A percentile compares a stretch with the other conserved stretches of the same genome.
Evolutionary conservation across 768 basidiomycete genomes (phyloP).

Genomic region (Lactarius sp.): DNA sequence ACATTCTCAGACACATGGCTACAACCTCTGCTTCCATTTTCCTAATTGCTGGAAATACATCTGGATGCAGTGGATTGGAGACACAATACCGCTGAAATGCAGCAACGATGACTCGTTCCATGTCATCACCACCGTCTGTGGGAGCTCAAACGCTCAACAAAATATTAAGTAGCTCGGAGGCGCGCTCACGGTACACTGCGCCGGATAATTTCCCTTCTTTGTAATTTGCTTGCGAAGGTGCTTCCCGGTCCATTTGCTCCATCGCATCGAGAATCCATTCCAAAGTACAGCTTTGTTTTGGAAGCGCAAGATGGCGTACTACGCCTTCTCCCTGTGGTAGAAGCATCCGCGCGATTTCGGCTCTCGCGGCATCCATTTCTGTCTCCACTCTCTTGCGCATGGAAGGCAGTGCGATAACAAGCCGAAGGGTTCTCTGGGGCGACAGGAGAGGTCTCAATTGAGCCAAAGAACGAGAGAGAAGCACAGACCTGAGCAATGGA

Average conservation of each 20-base stretch:
- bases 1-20: slow-evolving; percentile 80
- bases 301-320: slow-evolving; percentile 60
- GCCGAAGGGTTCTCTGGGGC: slow-evolving; percentile 47
- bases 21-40: slow-evolving; percentile 98
- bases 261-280: slow-evolving; percentile 79
- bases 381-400: slow-evolving; percentile 53
- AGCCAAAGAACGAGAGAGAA: background rate
- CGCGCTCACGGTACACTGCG: slow-evolving; percentile 72
- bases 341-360: slow-evolving; percentile 62
- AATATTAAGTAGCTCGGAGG: background rate
- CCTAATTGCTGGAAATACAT: slow-evolving; percentile 85
- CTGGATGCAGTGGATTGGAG: slow-evolving; percentile 89
- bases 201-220: slow-evolving; percentile 72
- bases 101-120: slow-evolving; percentile 70
- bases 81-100: slow-evolving; percentile 81
- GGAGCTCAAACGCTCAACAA: background rate
- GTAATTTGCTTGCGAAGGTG: slow-evolving; percentile 49
- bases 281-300: slow-evolving; percentile 53
- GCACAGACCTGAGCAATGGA: slow-evolving; percentile 49
- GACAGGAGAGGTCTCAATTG: slow-evolving; percentile 7
- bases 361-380: slow-evolving; percentile 60
- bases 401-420: slow-evolving; percentile 58
- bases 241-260: slow-evolving; percentile 68
- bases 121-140: slow-evolving; percentile 76
- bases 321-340: slow-evolving; percentile 60